Evolutionary conservation across 78 protist species (phyloP), one percentile per base, ranked within the genome.

Genomic region (Anaeramoeba flamelloides): DNA sequence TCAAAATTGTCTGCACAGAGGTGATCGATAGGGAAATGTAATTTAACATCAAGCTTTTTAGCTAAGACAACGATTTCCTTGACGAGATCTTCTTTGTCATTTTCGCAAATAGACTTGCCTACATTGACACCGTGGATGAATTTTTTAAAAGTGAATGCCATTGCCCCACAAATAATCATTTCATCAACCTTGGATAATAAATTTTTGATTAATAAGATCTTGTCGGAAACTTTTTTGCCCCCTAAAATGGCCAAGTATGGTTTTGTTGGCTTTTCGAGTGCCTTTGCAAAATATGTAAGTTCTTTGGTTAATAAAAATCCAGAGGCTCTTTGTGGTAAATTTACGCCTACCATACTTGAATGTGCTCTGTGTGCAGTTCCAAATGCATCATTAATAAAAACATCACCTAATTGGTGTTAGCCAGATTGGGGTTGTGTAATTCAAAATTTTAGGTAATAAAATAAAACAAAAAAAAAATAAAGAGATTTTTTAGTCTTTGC

Each of bases 301-400:
- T 97, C 99, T 83, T 91, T 90, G 34, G 83, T 84, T 86, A 97
- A 86, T 36, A 97, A 90, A 84, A 89, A 81, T 53, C 99, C 99
- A 31, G 78, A 3, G 26, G 31, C 31, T 39, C 95, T 37, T 1
- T 31, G 33, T 38, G 77, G 17, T 77, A 40, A 40, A 53, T 22
- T 77, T 76, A 39, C 85, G 80, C 39, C 81, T 2, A 79, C 87
- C 82, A 88, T 85, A 30, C 90, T 86, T 0, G 89, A 76, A 87
- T 97, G 99, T 0, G 97, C 99, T 75, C 99, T 90, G 84, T 97
- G 99, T 0, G 99, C 99, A 4, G 99, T 93, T 80, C 99, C 99
- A 81, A 97, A 97, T 39, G 99, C 99, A 76, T 97, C 99, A 82
- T 87, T 87, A 78, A 94, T 90, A 88, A 87, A 98, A 76, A 96